Base-by-base conservation (phyloP, 306 rosid species). In the Vigna reflexopilosa region DNA sequence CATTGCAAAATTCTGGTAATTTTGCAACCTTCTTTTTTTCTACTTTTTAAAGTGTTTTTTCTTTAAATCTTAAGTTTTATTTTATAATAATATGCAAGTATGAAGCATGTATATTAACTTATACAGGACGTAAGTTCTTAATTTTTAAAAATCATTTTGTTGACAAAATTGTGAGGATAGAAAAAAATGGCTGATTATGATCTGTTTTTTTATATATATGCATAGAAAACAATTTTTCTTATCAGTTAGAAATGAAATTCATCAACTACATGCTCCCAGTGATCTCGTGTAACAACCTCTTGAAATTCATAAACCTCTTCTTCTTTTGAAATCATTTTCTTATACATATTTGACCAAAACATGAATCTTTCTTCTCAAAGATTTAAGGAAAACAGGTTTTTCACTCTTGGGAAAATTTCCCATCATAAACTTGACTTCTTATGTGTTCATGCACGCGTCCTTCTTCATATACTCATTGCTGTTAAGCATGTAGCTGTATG, bases 331-430 rank as follows among this genome's bases (percentile, higher is more conserved):
- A 62, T 42, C 15, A 12, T 61, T 76, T 67, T 50, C 36, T 50
- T 59, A 14, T 73, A 28, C 24, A 56, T 30, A 26, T 72, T 72
- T 54, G 58, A 28, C 24, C 67, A 48, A 56, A 76, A n/a, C 44
- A 57, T 48, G 34, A 48, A 50, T 10, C 15, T 67, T 57, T 20
- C 9, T 54, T n/a, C 55, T 78, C 58, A 24, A 38, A 77, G 16
- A 52, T 55, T 64, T 16, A 9, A 64, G 16, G 78, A 44, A 51
- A 78, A 45, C 44, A 83, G 49, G 10, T 34, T 49, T 67, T 9
- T 36, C 24, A 64, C 40, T 58, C 76, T 66, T 34, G 2, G 42
- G 55, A 68, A 40, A 42, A 15, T 76, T 69, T 36, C 34, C 34
- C 47, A 17, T 16, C 14, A n/a, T 19, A 17, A 51, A 64, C 26